Conservation (phyloP, 176 grass and related monocot species). For the Aegilops tauschii region DNA sequence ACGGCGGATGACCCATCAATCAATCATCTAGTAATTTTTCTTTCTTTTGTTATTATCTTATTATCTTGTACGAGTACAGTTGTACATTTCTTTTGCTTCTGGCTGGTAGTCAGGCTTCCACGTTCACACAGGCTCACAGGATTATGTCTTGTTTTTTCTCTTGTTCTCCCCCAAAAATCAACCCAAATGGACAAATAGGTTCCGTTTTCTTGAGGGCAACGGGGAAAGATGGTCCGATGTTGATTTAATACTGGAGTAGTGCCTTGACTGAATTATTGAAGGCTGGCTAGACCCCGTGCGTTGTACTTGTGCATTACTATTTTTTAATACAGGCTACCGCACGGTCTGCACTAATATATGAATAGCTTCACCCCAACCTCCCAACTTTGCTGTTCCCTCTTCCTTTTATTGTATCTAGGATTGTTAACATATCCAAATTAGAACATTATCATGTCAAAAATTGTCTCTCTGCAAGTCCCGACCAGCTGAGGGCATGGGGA, state of each 20-base stretch:
- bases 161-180: neutral
- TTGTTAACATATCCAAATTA: slow-evolving; percentile 33
- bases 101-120: neutral
- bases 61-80: neutral
- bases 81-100: neutral
- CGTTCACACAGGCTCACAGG: neutral
- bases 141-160: neutral
- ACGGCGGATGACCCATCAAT: neutral
- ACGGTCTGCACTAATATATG: slow-evolving; percentile 11
- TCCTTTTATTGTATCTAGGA: slow-evolving; percentile 21
- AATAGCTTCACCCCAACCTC: slow-evolving; percentile 5
- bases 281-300: slow-evolving; percentile 1
- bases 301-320: slow-evolving; percentile 11
- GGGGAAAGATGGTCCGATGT: neutral
- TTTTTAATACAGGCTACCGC: slow-evolving; percentile 23
- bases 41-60: neutral
- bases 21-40: neutral
- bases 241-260: neutral
- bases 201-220: slow-evolving; percentile 8
- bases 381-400: neutral
- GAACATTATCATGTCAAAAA: slow-evolving; percentile 40
- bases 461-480: slow-evolving; percentile 9
- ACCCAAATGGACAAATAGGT: neutral
- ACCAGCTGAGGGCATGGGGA: slow-evolving; percentile 2
- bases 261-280: slow-evolving; percentile 24